phyloP scores from a whole-genome alignment of 2,329 filamentous ascomycete genomes.

The Aureobasidium zeae region DNA sequence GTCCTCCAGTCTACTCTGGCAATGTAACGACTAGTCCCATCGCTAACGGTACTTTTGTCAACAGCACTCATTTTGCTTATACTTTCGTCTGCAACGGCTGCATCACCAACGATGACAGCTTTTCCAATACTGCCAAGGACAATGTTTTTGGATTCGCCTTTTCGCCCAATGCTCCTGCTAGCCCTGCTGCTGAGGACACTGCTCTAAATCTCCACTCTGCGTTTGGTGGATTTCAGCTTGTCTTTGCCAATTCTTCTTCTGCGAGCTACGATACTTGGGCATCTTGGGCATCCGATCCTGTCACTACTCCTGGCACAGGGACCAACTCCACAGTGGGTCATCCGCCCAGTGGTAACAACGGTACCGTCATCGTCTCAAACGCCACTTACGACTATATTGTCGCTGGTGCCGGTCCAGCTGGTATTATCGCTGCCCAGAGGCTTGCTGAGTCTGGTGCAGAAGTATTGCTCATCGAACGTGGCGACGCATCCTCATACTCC shows the following conservation, averaged over 20 bases:
- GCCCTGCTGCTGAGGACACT: slow-evolving; percentile 4
- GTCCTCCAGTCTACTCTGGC: slow-evolving; percentile 39
- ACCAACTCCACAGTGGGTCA: not conserved
- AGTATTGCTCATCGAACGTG: slow-evolving; percentile 45
- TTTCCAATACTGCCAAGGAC: slow-evolving; percentile 10
- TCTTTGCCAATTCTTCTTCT: slow-evolving; percentile 12
- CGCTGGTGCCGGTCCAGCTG: slow-evolving; percentile 44
- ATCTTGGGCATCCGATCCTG: not conserved
- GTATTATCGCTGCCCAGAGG: slow-evolving; percentile 44
- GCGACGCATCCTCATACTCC: slow-evolving; percentile 33
- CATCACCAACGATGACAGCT: slow-evolving; percentile 21
- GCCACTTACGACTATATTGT: slow-evolving; percentile 29
- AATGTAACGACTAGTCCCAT: slow-evolving; percentile 38
- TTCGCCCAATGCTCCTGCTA: slow-evolving; percentile 6
- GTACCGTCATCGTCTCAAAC: slow-evolving; percentile 5
- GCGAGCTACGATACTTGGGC: slow-evolving; percentile 15
- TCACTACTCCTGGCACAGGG: not conserved
- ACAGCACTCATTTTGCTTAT: slow-evolving; percentile 44
- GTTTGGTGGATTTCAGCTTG: slow-evolving; percentile 13
- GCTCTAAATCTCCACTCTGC: slow-evolving; percentile 14
- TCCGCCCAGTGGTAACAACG: not conserved
- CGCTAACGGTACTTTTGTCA: slow-evolving; percentile 44
- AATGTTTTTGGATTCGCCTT: slow-evolving; percentile 18
- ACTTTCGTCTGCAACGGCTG: slow-evolving; percentile 44
- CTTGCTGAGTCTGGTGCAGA: slow-evolving; percentile 45